Evolutionary conservation across 2,329 filamentous ascomycete genomes (phyloP).

Genomic region (Fusarium sp.): DNA sequence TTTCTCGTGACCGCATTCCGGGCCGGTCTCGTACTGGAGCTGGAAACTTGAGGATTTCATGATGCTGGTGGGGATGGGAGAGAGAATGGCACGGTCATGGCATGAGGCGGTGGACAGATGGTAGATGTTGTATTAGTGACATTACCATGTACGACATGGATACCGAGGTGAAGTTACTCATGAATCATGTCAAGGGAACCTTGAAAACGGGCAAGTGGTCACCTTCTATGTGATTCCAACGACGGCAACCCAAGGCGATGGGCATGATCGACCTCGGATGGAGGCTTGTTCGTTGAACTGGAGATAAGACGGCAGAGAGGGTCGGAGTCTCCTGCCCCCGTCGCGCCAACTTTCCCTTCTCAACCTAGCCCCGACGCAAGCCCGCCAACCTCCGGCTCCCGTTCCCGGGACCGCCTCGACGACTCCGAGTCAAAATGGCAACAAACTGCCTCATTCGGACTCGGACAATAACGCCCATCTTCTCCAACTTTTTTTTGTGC

Average conservation of each 20-base stretch:
- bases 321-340: slow-evolving; percentile 10
- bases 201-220: not conserved
- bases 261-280: not conserved
- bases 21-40: not conserved
- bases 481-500: slow-evolving; percentile 9
- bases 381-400: slow-evolving; percentile 15
- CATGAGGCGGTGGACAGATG: not conserved
- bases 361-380: slow-evolving; percentile 27
- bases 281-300: not conserved
- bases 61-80: not conserved
- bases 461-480: not conserved
- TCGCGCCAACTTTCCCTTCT: slow-evolving; percentile 40
- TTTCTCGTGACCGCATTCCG: not conserved
- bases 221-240: not conserved
- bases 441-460: not conserved
- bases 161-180: not conserved
- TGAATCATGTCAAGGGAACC: not conserved
- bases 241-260: not conserved
- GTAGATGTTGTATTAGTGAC: not conserved
- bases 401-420: slow-evolving; percentile 6
- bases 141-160: not conserved
- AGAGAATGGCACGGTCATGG: not conserved
- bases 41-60: not conserved
- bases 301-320: slow-evolving; percentile 7
- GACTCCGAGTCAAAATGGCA: not conserved